These are phyloP conservation scores for Leishmania guyanensis DNA, from an alignment of 208 protist genomes.

Conservation along the genomic window DNA sequence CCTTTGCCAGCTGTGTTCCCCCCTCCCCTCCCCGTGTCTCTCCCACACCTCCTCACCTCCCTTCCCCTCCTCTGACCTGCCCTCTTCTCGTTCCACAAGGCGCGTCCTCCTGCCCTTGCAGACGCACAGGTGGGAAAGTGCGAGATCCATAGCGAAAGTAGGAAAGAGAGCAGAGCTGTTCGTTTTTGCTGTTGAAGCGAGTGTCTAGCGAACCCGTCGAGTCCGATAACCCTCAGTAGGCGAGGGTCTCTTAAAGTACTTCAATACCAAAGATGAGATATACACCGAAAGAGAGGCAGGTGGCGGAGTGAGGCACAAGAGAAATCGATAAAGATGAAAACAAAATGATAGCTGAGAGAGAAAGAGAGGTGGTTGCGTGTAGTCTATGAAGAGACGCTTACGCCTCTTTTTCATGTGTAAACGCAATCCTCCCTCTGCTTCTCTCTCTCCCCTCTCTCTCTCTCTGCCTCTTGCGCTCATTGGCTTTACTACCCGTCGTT, in stretches of 20 bases:
- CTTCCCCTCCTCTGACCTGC: too few species aligned
- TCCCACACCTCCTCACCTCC: too few species aligned
- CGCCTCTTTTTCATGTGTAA: not conserved
- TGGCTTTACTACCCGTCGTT: too few species aligned
- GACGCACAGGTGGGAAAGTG: not conserved
- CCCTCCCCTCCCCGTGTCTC: too few species aligned
- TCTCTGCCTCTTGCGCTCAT: too few species aligned
- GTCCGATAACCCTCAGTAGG: too few species aligned
- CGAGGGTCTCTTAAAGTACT: not conserved
- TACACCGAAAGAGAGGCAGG: slow-evolving; percentile 4
- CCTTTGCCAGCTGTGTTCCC: too few species aligned
- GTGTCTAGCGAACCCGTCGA: not conserved
- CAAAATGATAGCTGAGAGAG: not conserved
- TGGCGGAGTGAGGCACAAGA: not conserved
- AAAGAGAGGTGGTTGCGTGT: slow-evolving; percentile 9
- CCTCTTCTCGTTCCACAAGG: too few species aligned
- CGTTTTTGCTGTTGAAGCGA: not conserved
- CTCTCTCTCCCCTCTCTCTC: too few species aligned
- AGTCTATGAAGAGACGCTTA: not conserved
- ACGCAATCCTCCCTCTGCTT: too few species aligned
- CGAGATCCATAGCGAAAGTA: not conserved
- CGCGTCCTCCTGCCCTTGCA: not conserved
- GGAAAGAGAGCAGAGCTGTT: not conserved
- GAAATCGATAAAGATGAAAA: slow-evolving; percentile 8
- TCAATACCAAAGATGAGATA: slow-evolving; percentile 3